Conservation (phyloP, 129 eudicot genomes). For the Pittosporum tobira region DNA sequence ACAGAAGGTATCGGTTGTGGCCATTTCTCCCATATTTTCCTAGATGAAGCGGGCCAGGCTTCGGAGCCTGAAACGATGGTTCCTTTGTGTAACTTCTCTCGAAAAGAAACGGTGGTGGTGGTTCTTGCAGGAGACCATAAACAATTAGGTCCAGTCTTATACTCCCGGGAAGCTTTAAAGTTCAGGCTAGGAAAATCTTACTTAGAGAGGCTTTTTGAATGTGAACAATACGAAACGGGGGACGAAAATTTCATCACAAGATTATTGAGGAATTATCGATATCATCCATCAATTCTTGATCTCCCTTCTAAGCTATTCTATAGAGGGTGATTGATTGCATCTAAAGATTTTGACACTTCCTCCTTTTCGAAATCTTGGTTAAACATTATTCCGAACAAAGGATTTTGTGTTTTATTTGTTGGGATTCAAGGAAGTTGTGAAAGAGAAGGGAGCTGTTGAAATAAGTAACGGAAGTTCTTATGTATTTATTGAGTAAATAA, state of each 20-base stretch:
- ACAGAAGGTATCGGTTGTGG: not conserved
- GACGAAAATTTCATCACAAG: not conserved
- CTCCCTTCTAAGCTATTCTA: not conserved
- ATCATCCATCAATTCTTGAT: not conserved
- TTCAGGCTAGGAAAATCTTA: not conserved
- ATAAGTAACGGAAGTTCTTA: too few relatives aligned
- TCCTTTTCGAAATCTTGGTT: not conserved
- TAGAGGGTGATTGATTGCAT: not conserved
- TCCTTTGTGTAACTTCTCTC: not conserved
- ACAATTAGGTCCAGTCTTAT: not conserved
- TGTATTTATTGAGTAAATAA: too few relatives aligned
- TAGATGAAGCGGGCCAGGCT: not conserved
- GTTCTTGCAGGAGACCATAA: not conserved
- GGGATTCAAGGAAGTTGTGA: not conserved
- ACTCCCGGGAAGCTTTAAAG: not conserved
- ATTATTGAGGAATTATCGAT: not conserved
- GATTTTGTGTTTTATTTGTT: not conserved
- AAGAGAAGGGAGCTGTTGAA: not conserved
- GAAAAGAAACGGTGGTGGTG: not conserved
- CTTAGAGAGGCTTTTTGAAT: not conserved
- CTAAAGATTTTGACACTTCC: not conserved
- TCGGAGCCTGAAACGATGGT: not conserved
- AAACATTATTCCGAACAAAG: not conserved
- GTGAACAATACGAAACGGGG: not conserved
- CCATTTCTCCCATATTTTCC: not conserved